Base-by-base conservation (phyloP, 2,329 filamentous ascomycete species). In the Pseudocercospora macadamiae region DNA sequence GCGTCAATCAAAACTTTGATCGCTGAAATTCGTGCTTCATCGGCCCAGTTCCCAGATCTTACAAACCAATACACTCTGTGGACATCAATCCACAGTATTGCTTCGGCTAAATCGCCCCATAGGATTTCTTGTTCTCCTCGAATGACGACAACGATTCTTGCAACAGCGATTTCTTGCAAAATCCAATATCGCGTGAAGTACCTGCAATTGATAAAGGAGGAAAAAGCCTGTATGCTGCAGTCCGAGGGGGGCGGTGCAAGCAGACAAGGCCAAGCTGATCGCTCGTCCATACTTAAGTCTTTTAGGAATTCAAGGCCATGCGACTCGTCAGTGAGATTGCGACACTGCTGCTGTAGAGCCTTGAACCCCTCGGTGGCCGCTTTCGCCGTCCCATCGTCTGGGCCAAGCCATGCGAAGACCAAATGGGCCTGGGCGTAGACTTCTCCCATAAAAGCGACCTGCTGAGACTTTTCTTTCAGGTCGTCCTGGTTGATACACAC, bases 101-200 rank as follows among this genome's bases (percentile, higher is more conserved):
- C 36, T 18, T 37, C 36, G n/a, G 16, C 36, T n/a, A 37, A 37
- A 2, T 16, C 10, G 16, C 19, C n/a, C 36, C 6, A 37, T 18
- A 18, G 12, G n/a, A 37, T 37, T 7, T 5, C n/a, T 5, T 37
- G 36, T 37, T 4, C 19, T 37, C 36, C 36, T n/a, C 10, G 16
- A 16, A 18, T 18, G 4, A 37, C 9, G 1, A 14, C 16, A 2
- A 37, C 4, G 5, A 5, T 4, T 21, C 2, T 26, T 9, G 18
- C 44, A n/a, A 54, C 32, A 7, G 23, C 18, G 3, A 44, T 30
- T 21, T 54, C 51, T 54, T 54, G 51, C 26, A 54, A n/a, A 1
- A 45, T 32, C 51, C 51, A 54, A 12, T 45, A 23, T 26, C 51
- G 26, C 5, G 51, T 47, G 23, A 54, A 54, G 28, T 23, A 44